Conservation (phyloP, 108 stramenopile species). For the Nitzschia sp. region DNA sequence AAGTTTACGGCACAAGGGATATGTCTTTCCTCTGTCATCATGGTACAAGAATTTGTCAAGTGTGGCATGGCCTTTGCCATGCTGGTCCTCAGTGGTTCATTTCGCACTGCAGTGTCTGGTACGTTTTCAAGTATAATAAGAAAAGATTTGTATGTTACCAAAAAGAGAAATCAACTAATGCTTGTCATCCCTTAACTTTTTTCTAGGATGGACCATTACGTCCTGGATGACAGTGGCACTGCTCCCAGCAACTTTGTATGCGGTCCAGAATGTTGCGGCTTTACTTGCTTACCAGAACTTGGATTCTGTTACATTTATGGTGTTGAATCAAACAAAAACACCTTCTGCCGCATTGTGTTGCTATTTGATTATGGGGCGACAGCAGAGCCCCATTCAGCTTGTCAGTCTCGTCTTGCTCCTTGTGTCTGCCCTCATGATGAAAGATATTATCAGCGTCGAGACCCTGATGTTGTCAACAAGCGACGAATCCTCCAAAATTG, state of each 20-base stretch:
- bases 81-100: slow-evolving; percentile 34
- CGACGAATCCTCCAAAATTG: not conserved
- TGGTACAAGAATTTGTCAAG: slow-evolving; percentile 72
- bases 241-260: slow-evolving; percentile 86
- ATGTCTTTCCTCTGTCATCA: slow-evolving; percentile 75
- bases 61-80: slow-evolving; percentile 54
- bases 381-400: slow-evolving; percentile 80
- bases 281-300: slow-evolving; percentile 89
- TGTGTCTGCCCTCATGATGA: slow-evolving; percentile 77
- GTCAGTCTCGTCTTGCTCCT: slow-evolving; percentile 81
- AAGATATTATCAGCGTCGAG: slow-evolving; percentile 48
- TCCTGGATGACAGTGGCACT: slow-evolving; percentile 70
- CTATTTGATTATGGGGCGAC: slow-evolving; percentile 83
- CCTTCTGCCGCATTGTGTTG: slow-evolving; percentile 90
- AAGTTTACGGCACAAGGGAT: slow-evolving; percentile 60
- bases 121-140: not conserved
- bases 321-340: slow-evolving; percentile 94
- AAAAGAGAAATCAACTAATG: not conserved
- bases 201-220: slow-evolving; percentile 55
- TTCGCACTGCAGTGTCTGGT: slow-evolving; percentile 30
- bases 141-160: too few relatives aligned
- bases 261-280: slow-evolving; percentile 88
- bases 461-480: slow-evolving; percentile 15
- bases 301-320: slow-evolving; percentile 91
- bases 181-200: not conserved